Percentiles rank a stretch among this genome's conserved stretches.
Conservation (phyloP, 352 stramenopile genomes). For the Globisporangium paroecandrum region DNA sequence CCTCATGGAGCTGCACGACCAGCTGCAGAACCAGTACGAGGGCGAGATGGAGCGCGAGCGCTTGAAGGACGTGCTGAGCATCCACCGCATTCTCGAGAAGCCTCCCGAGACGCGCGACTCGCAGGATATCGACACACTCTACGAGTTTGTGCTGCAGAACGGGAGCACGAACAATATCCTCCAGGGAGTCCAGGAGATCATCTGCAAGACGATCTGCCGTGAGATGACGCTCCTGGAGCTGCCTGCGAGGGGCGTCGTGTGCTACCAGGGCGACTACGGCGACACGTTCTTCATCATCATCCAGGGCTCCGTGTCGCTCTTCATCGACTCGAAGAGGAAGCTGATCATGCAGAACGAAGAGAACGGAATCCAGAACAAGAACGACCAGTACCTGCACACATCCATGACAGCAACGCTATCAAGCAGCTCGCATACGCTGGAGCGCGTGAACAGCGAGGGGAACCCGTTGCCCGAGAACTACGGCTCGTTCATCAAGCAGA, state of each 20-base stretch:
- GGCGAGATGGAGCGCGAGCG: slow-evolving; percentile 41
- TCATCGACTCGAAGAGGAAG: slow-evolving; percentile 62
- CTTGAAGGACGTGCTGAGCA: slow-evolving; percentile 40
- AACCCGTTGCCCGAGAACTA: slow-evolving; percentile 38
- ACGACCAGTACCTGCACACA: slow-evolving; percentile 15
- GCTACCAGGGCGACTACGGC: slow-evolving; percentile 80
- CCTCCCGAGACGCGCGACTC: slow-evolving; percentile 39
- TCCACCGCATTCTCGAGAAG: slow-evolving; percentile 54
- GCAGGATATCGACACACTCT: slow-evolving; percentile 68
- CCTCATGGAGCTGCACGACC: slow-evolving; percentile 55
- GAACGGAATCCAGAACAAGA: slow-evolving; percentile 21
- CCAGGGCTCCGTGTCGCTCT: slow-evolving; percentile 68
- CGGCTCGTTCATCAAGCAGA: slow-evolving; percentile 76
- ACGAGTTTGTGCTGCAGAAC: slow-evolving; percentile 79
- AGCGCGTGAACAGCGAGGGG: slow-evolving; percentile 11
- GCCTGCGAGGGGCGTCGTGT: slow-evolving; percentile 57
- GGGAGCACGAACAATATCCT: slow-evolving; percentile 84
- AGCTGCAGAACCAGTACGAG: slow-evolving; percentile 42
- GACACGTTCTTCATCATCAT: slow-evolving; percentile 84
- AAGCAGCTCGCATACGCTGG: background rate
- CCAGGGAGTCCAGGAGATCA: slow-evolving; percentile 78
- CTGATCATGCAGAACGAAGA: slow-evolving; percentile 12
- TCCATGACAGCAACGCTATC: background rate
- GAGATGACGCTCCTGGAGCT: slow-evolving; percentile 81
- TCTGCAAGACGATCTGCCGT: slow-evolving; percentile 87